Evolutionary conservation across 1,139 yeast genomes (phyloP), one percentile per base, ranked within the genome.

Genomic region (Starmera stellimalicola): DNA sequence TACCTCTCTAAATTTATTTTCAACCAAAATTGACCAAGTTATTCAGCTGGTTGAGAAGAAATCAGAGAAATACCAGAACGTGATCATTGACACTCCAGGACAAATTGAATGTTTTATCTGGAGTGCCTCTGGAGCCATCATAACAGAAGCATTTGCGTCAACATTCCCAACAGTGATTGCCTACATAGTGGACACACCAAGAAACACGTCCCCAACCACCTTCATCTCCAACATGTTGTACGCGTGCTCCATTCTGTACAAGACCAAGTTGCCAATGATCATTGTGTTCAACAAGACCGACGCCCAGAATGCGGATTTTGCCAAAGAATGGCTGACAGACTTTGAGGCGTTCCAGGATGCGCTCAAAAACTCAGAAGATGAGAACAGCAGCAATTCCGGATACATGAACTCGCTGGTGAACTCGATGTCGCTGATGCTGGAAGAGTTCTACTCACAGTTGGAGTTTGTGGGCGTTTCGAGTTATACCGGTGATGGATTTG

Each of bases 221-320:
- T 93, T 91, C 56, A 93, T 93, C 75, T 87, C 97, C 32, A 91
- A 91, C 57, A 93, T 93, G 99, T 70, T 93, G 30, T 93, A 93
- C 51, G 98, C 99, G 0, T 91, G 98, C 60, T 88, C 97, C 3
- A 91, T 93, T 34, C 68, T 93, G 36, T 93, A 93, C 65, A 93
- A 93, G 60, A 91, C 97, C 18, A 88, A 91, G 55, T 68, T 93
- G 36, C 99, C 99, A 20, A 87, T 93, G 95, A 81, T 93, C 50
- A 73, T 93, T 16, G 98, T 93, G 6, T 93, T 91, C 65, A 93
- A 93, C 61, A 93, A 93, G 61, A 84, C 93, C 2, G 99, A 93
- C 58, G 88, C 82, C 7, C 68, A 79, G 47, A 77, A 78, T 40
- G 85, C 94, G 1, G 77, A 73, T 34, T 87, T 87, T 60, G 96